Evolutionary conservation across 768 basidiomycete genomes (phyloP).

Genomic region (Xerocomellus intermedius): DNA sequence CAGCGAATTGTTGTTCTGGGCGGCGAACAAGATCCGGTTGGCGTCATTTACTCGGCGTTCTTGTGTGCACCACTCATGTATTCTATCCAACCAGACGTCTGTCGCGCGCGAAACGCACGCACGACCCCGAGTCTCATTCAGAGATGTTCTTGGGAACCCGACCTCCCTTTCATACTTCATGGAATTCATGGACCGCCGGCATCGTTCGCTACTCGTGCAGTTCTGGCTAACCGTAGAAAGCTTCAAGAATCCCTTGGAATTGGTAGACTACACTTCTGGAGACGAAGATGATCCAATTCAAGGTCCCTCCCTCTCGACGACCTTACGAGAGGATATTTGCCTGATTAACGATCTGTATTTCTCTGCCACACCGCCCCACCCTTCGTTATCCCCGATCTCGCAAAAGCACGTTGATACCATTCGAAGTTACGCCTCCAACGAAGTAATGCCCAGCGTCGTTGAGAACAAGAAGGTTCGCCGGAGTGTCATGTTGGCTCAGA

Average conservation of each 20-base stretch:
- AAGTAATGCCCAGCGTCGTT: constrained; percentile 39
- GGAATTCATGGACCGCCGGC: constrained; percentile 95
- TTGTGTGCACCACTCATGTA: background rate
- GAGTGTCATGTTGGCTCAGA: constrained; percentile 81
- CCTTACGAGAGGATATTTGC: constrained; percentile 80
- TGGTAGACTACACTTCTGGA: constrained; percentile 59
- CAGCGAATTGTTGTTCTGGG: constrained; percentile 80
- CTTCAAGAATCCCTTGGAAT: constrained; percentile 94
- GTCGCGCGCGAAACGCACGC: constrained; percentile 41
- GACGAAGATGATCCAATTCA: constrained; percentile 64
- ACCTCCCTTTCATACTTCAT: constrained; percentile 93
- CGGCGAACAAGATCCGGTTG: constrained; percentile 61
- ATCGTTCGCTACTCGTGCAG: constrained; percentile 82
- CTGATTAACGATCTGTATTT: constrained; percentile 92
- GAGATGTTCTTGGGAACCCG: constrained; percentile 84
- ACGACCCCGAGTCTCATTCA: constrained; percentile 56
- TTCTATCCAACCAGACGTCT: constrained; percentile 34
- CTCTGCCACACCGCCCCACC: constrained; percentile 53
- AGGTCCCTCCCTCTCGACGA: constrained; percentile 54
- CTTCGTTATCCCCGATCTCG: constrained; percentile 61
- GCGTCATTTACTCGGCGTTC: constrained; percentile 13
- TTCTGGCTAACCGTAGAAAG: constrained; percentile 98
- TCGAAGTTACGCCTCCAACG: constrained; percentile 57
- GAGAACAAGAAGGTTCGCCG: constrained; percentile 61
- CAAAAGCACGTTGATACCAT: constrained; percentile 71